Conservation (phyloP, 2,329 filamentous ascomycete species). For the Nemania sp. region DNA sequence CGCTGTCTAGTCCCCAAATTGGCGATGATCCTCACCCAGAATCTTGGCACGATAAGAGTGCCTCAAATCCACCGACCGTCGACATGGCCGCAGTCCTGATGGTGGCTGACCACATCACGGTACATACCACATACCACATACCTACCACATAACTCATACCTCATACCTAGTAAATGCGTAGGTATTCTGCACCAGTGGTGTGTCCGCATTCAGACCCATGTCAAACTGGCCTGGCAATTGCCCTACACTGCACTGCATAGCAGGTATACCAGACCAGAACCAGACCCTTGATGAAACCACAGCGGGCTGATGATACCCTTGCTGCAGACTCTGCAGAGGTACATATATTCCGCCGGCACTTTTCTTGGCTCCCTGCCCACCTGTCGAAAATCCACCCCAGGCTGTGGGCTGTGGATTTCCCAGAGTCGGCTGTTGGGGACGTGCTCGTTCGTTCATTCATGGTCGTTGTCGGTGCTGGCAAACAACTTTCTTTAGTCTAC, state of each 20-base stretch:
- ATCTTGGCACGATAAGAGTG: slow-evolving; percentile 35
- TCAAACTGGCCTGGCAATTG: slow-evolving; percentile 40
- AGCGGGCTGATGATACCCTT: slow-evolving; percentile 49
- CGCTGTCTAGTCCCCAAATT: slow-evolving; percentile 25
- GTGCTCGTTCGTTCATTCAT: slow-evolving; percentile 18
- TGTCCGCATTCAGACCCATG: slow-evolving; percentile 44
- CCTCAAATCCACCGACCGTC: slow-evolving; percentile 25
- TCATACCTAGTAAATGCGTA: slow-evolving; percentile 29
- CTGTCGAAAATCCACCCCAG: slow-evolving; percentile 31
- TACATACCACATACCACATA: no score
- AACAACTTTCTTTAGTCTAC: slow-evolving; percentile 22
- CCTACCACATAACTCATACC: no score
- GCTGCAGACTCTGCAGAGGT: no score
- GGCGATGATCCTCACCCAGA: slow-evolving; percentile 28
- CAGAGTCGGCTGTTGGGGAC: slow-evolving; percentile 32
- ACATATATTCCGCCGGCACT: slow-evolving; percentile 43
- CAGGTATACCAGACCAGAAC: background rate
- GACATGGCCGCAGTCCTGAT: slow-evolving; percentile 30
- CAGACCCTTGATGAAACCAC: slow-evolving; percentile 50
- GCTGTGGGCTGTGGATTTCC: slow-evolving; percentile 28
- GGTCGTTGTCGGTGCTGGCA: slow-evolving; percentile 29
- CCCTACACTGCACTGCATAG: slow-evolving; percentile 12
- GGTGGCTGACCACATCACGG: slow-evolving; percentile 26
- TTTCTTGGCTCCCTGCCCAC: slow-evolving; percentile 32
- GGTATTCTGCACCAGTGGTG: slow-evolving; percentile 38